Percentiles rank a stretch among this genome's conserved stretches.
Conservation (phyloP, 768 basidiomycete species). For the Peribolospora kevripleyi region DNA sequence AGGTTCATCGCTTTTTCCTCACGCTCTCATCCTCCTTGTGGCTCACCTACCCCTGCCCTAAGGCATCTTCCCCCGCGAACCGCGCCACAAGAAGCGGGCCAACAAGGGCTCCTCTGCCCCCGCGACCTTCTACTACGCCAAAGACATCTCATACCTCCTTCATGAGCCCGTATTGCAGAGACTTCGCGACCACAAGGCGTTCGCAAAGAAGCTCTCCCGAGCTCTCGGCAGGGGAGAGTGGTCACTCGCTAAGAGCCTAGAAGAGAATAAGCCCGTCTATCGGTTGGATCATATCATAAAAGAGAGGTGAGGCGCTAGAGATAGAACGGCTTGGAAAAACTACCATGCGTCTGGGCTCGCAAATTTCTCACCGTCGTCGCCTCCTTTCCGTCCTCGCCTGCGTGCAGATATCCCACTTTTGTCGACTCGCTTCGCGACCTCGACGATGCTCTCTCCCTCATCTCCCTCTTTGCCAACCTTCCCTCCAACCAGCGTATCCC, state of each 20-base stretch:
- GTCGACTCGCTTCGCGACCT: constrained; percentile 85
- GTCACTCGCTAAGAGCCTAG: constrained; percentile 75
- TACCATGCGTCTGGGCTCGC: constrained; percentile 6
- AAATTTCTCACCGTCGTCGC: constrained; percentile 95
- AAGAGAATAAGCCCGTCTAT: constrained; percentile 68
- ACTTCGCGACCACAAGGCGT: constrained; percentile 88
- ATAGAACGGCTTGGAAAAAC: background rate
- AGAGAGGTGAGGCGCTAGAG: constrained; percentile 42
- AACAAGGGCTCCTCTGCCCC: constrained; percentile 95
- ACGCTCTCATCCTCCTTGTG: background rate
- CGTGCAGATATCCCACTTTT: constrained; percentile 74
- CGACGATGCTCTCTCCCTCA: constrained; percentile 88
- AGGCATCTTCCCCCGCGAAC: constrained; percentile 97
- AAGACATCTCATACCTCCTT: constrained; percentile 89
- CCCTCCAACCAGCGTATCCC: constrained; percentile 49
- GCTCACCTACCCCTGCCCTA: background rate
- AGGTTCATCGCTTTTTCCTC: background rate
- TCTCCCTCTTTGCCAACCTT: constrained; percentile 71
- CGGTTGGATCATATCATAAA: constrained; percentile 88
- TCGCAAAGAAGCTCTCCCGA: constrained; percentile 82
- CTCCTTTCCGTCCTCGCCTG: constrained; percentile 30
- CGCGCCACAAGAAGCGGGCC: constrained; percentile 64
- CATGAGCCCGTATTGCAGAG: constrained; percentile 89
- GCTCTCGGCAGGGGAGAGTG: constrained; percentile 88
- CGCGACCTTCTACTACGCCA: constrained; percentile 91